Evolutionary conservation across 140 eudicot species (phyloP).

Genomic region (Cichorium intybus): DNA sequence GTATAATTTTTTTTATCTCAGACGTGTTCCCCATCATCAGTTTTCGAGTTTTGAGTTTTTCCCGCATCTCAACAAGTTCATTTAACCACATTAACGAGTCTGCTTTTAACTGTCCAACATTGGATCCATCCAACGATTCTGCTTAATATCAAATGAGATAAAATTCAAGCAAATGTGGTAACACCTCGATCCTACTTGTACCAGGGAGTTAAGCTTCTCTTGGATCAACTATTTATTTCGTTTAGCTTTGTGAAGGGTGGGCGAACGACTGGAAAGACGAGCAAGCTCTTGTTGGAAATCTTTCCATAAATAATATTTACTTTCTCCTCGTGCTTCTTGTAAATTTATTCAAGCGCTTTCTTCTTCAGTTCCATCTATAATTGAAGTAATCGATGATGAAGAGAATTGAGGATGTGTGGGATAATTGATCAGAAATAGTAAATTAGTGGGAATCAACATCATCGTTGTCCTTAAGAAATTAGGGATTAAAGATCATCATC

Average conservation of each 20-base stretch:
- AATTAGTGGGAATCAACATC: slow-evolving; percentile 37
- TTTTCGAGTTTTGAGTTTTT: slow-evolving; percentile 71
- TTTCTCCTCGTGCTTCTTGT: slow-evolving; percentile 25
- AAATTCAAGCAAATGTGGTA: not conserved
- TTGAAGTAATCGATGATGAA: slow-evolving; percentile 12
- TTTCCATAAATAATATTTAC: slow-evolving; percentile 69
- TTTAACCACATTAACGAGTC: slow-evolving; percentile 68
- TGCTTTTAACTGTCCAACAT: slow-evolving; percentile 63
- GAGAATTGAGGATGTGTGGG: slow-evolving; percentile 14
- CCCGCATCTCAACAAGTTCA: slow-evolving; percentile 86
- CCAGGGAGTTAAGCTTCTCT: slow-evolving; percentile 43
- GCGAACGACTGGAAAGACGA: slow-evolving; percentile 68
- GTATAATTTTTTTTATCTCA: slow-evolving; percentile 76
- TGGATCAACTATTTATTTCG: slow-evolving; percentile 45
- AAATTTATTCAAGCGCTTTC: slow-evolving; percentile 25
- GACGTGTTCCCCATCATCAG: slow-evolving; percentile 81
- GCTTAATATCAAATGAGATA: not conserved
- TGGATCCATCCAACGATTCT: slow-evolving; percentile 23
- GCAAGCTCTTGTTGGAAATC: slow-evolving; percentile 85
- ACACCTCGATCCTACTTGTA: slow-evolving; percentile 45
- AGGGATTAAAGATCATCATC: slow-evolving; percentile 34
- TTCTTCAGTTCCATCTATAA: slow-evolving; percentile 49
- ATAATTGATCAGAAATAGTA: slow-evolving; percentile 20
- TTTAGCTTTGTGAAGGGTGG: slow-evolving; percentile 69
- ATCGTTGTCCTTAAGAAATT: slow-evolving; percentile 38